These are phyloP conservation scores for Monosporozyma aquatica DNA, from an alignment of 805 yeast species.

Conservation along the genomic window DNA sequence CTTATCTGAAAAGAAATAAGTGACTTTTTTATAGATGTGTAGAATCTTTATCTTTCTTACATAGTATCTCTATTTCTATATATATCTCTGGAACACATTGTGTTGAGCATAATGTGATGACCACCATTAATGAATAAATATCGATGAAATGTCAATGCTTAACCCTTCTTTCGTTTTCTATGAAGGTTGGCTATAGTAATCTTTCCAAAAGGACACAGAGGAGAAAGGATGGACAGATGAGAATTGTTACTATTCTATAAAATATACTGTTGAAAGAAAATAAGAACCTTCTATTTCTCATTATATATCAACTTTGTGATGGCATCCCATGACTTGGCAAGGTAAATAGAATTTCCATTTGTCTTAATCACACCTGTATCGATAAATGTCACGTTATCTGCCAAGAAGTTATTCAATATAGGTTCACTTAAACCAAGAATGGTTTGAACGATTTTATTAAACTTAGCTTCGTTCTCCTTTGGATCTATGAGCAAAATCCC, in stretches of 20 bases:
- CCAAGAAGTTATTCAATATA: background rate
- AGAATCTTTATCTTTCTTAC: background rate
- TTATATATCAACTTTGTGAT: background rate
- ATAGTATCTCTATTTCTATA: background rate
- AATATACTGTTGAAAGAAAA: no score
- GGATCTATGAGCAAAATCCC: constrained; percentile 23
- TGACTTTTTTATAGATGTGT: background rate
- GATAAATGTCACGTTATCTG: background rate
- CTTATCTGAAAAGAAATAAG: constrained; percentile 60
- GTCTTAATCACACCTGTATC: background rate
- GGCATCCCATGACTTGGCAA: constrained; percentile 3
- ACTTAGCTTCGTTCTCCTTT: constrained; percentile 12
- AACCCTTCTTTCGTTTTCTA: no score
- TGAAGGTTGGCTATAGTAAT: no score
- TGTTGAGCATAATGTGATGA: no score
- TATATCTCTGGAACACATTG: no score
- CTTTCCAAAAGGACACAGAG: no score
- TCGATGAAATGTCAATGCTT: no score
- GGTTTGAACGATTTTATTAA: constrained; percentile 11
- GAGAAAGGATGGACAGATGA: no score
- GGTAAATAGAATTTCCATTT: background rate
- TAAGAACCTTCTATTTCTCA: no score
- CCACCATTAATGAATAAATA: no score
- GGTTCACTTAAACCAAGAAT: constrained; percentile 12
- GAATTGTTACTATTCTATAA: no score